Evolutionary conservation across 495 filamentous ascomycete species (phyloP).

Genomic region (Podospora pseudopauciseta): DNA sequence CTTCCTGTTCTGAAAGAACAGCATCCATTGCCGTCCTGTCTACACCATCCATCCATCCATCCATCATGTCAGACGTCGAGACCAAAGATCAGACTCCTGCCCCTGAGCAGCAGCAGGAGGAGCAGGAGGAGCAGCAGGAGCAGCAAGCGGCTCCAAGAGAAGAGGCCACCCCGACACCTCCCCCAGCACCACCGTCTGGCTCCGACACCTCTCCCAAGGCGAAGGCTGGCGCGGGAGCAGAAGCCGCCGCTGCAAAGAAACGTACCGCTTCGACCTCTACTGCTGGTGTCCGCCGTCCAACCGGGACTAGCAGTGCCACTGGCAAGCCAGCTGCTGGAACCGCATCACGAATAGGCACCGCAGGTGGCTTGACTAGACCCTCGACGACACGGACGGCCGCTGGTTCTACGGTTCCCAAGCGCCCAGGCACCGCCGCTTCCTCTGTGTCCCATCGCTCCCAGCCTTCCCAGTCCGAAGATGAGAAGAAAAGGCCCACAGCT

Average conservation of each 20-base stretch:
- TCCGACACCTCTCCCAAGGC: constrained; percentile 16
- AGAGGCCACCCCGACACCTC: constrained; percentile 23
- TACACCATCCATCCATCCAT: constrained; percentile 35
- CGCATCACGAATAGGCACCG: constrained; percentile 34
- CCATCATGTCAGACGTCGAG: constrained; percentile 47
- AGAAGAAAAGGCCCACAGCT: constrained; percentile 37
- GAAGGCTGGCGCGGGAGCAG: constrained; percentile 27
- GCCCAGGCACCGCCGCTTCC: constrained; percentile 35
- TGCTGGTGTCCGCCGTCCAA: constrained; percentile 18
- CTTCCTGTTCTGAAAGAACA: not conserved
- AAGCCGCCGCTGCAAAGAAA: constrained; percentile 28
- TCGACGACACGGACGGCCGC: constrained; percentile 37
- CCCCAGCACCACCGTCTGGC: constrained; percentile 1
- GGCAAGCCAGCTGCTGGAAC: constrained; percentile 41
- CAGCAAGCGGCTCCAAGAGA: constrained; percentile 18
- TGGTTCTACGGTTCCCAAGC: constrained; percentile 32
- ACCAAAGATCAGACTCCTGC: constrained; percentile 39
- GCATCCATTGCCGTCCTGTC: not conserved
- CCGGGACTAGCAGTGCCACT: constrained; percentile 23
- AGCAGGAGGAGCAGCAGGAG: constrained; percentile 26
- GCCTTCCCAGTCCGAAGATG: constrained; percentile 47
- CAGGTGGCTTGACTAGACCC: constrained; percentile 34
- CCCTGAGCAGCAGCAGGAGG: constrained; percentile 32
- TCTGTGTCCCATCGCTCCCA: constrained; percentile 37
- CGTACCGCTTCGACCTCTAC: constrained; percentile 24